phyloP scores from a whole-genome alignment of 352 stramenopile species.

The Pythium folliculosum region DNA sequence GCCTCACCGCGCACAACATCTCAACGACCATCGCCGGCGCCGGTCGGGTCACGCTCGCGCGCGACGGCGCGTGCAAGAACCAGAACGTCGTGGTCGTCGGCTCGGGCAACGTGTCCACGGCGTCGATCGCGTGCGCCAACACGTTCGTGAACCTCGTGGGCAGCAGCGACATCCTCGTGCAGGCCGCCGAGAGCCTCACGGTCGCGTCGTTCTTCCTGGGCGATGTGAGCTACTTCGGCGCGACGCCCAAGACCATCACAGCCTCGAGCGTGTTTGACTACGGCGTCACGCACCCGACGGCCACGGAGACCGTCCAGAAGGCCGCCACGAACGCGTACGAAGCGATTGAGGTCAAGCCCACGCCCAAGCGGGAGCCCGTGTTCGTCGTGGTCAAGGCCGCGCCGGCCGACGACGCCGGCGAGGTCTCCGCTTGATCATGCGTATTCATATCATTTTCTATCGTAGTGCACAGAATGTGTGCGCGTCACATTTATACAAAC shows the following conservation, averaged over 20 bases:
- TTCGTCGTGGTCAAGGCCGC: constrained; percentile 7
- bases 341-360: not conserved
- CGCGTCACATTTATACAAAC: not conserved
- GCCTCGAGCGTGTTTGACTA: constrained; percentile 7
- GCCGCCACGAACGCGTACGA: constrained; percentile 10
- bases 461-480: too few species aligned
- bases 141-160: constrained; percentile 41
- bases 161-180: constrained; percentile 37
- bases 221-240: constrained; percentile 39
- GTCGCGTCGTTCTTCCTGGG: constrained; percentile 28
- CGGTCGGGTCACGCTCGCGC: constrained; percentile 36
- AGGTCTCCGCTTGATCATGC: not conserved
- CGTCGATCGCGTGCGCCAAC: constrained; percentile 38
- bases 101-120: constrained; percentile 38
- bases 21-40: constrained; percentile 34
- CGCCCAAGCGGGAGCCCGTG: not conserved
- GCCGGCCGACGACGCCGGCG: not conserved
- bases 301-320: constrained; percentile 1
- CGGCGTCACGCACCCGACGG: not conserved
- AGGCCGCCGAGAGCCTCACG: constrained; percentile 40
- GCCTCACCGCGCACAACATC: constrained; percentile 13
- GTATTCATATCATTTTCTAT: too few species aligned
- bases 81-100: constrained; percentile 37
- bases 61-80: constrained; percentile 20
- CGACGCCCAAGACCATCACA: constrained; percentile 33